Conservation (phyloP, 2,329 filamentous ascomycete genomes). For the Penicillium sp. region DNA sequence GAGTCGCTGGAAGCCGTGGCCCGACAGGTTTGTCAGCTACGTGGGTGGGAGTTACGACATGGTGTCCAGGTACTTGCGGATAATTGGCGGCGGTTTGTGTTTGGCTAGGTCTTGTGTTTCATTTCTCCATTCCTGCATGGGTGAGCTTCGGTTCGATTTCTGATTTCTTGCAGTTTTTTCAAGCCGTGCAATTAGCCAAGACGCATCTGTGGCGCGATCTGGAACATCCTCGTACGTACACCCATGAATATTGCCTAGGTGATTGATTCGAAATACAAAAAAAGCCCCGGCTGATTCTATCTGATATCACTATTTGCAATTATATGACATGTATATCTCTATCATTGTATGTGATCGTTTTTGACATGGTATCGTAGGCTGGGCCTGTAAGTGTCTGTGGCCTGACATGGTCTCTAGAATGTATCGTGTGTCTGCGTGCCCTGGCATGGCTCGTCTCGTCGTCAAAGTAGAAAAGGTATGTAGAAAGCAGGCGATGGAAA, state of each 20-base stretch:
- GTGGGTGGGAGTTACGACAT: slow-evolving; percentile 71
- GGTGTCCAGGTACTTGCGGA: slow-evolving; percentile 65
- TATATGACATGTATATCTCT: slow-evolving; percentile 22
- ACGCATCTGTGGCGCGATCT: background rate
- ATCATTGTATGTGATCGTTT: slow-evolving; percentile 20
- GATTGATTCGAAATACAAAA: background rate
- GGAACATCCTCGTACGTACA: background rate
- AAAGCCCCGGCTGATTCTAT: background rate
- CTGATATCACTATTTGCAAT: slow-evolving; percentile 6
- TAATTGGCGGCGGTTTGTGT: slow-evolving; percentile 78
- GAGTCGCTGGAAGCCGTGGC: slow-evolving; percentile 69
- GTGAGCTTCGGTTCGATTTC: background rate
- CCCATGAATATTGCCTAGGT: background rate
- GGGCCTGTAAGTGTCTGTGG: slow-evolving; percentile 1
- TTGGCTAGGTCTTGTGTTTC: slow-evolving; percentile 48
- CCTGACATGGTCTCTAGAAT: slow-evolving; percentile 3
- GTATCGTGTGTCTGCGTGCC: slow-evolving; percentile 12
- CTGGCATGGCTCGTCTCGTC: slow-evolving; percentile 25
- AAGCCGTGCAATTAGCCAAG: background rate
- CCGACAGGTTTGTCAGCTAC: slow-evolving; percentile 71
- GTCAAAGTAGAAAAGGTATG: slow-evolving; percentile 5
- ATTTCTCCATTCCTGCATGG: background rate
- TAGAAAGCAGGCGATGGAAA: background rate
- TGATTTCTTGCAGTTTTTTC: background rate
- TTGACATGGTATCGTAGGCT: slow-evolving; percentile 22